A percentile compares a stretch with the other conserved stretches of the same genome.
Evolutionary conservation across 2,329 filamentous ascomycete genomes (phyloP).

Genomic region (Didymella sp.): DNA sequence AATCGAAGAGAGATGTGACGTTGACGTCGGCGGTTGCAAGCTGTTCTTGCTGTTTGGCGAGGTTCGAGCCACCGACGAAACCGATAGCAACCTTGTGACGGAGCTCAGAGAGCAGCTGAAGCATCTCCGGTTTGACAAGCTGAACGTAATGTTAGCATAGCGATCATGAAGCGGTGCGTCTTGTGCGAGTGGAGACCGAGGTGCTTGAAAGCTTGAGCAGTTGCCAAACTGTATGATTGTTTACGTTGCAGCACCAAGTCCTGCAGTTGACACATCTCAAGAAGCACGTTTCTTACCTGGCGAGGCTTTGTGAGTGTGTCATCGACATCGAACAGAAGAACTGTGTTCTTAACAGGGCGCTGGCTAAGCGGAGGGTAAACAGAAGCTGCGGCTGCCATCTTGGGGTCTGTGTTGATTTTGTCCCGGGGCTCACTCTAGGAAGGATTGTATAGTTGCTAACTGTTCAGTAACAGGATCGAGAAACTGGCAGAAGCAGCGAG

Average conservation of each 20-base stretch:
- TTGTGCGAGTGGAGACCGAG: not conserved
- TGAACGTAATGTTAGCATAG: slow-evolving; percentile 46
- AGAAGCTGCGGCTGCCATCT: slow-evolving; percentile 52
- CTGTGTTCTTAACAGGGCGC: slow-evolving; percentile 89
- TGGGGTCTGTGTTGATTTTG: slow-evolving; percentile 10
- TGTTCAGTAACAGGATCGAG: not conserved
- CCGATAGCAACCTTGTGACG: slow-evolving; percentile 89
- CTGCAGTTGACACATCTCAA: too few relatives aligned
- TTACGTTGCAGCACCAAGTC: too few relatives aligned
- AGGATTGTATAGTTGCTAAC: not conserved
- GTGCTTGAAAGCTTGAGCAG: not conserved
- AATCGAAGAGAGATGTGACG: slow-evolving; percentile 92
- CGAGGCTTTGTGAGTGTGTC: slow-evolving; percentile 86
- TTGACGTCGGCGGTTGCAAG: slow-evolving; percentile 70
- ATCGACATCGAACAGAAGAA: slow-evolving; percentile 96
- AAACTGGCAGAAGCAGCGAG: not conserved
- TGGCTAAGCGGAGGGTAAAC: slow-evolving; percentile 77
- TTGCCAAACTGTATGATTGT: not conserved
- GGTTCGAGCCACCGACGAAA: slow-evolving; percentile 91
- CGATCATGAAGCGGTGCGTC: not conserved
- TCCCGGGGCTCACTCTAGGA: too few relatives aligned
- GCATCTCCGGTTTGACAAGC: slow-evolving; percentile 80
- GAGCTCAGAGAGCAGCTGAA: slow-evolving; percentile 77
- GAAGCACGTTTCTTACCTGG: slow-evolving; percentile 62
- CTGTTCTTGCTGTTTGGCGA: slow-evolving; percentile 95